phyloP scores from a whole-genome alignment of 345 rosid species.

The Eucalyptus regnans region DNA sequence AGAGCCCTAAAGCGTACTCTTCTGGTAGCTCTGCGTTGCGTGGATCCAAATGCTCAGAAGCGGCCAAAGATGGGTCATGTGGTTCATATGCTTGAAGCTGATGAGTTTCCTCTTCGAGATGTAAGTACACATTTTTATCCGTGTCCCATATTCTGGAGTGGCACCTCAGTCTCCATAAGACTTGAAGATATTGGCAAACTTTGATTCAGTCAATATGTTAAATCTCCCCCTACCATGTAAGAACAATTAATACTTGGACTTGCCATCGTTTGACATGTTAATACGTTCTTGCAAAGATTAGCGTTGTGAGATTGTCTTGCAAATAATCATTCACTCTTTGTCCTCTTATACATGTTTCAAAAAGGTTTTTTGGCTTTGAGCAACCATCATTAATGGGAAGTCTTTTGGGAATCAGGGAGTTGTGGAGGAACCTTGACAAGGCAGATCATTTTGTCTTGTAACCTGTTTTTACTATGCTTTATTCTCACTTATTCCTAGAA shows the following conservation, averaged over 20 bases:
- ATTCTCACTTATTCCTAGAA: neutral
- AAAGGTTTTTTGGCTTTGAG: neutral
- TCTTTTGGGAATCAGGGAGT: neutral
- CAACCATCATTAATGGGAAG: neutral
- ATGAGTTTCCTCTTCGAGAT: conserved; percentile 70
- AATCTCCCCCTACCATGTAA: neutral
- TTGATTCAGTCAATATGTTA: neutral
- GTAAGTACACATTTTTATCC: conserved; percentile 13
- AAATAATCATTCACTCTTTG: neutral
- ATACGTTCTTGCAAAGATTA: neutral
- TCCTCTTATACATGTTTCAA: neutral
- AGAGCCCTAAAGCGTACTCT: conserved; percentile 85
- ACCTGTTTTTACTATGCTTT: neutral
- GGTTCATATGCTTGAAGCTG: conserved; percentile 96
- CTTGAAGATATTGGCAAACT: neutral
- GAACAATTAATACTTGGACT: neutral
- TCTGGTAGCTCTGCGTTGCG: conserved; percentile 83
- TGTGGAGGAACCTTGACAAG: neutral
- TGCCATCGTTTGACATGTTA: neutral
- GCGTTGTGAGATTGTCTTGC: neutral
- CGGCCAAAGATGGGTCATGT: conserved; percentile 97
- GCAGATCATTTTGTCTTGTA: neutral
- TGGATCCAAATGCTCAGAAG: conserved; percentile 92
- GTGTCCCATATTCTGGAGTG: neutral
- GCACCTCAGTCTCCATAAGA: neutral